Percentiles rank a stretch among this genome's conserved stretches.
Evolutionary conservation across 495 filamentous ascomycete genomes (phyloP).

Genomic region (Rostrohypoxylon terebratum): DNA sequence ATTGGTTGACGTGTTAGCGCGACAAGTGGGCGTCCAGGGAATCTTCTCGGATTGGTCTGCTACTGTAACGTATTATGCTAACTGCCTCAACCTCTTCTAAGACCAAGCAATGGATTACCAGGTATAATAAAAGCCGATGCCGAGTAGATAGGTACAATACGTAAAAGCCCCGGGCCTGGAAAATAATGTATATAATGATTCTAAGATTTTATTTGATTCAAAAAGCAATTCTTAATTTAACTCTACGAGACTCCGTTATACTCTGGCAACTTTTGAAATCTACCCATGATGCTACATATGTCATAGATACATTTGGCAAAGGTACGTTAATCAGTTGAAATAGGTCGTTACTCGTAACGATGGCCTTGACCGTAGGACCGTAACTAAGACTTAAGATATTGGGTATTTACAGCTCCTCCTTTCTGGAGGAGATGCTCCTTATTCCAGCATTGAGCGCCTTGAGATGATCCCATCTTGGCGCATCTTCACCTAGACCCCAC

Average conservation of each 20-base stretch:
- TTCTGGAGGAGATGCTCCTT: slow-evolving; percentile 43
- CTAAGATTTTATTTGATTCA: not conserved
- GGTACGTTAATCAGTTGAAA: too few relatives aligned
- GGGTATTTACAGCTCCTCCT: slow-evolving; percentile 43
- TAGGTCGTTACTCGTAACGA: too few relatives aligned
- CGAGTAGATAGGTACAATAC: not conserved
- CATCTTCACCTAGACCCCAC: slow-evolving; percentile 81
- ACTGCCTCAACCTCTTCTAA: slow-evolving; percentile 64
- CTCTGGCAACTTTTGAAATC: too few relatives aligned
- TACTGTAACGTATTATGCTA: slow-evolving; percentile 72
- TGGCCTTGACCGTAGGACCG: too few relatives aligned
- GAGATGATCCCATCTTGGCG: slow-evolving; percentile 67
- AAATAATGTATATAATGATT: not conserved
- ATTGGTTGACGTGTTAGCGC: slow-evolving; percentile 67
- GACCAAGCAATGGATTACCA: not conserved
- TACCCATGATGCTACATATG: too few relatives aligned
- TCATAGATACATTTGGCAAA: too few relatives aligned
- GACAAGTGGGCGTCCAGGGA: slow-evolving; percentile 65
- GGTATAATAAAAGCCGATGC: not conserved
- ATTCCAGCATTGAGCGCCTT: slow-evolving; percentile 66
- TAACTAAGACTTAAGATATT: too few relatives aligned
- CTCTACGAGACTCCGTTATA: not conserved
- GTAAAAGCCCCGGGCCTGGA: not conserved
- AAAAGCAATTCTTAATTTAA: not conserved
- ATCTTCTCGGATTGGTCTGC: slow-evolving; percentile 74